Evolutionary conservation across 495 filamentous ascomycete species (phyloP), one percentile per base, ranked within the genome.

Genomic region (Ascobolus immersus): DNA sequence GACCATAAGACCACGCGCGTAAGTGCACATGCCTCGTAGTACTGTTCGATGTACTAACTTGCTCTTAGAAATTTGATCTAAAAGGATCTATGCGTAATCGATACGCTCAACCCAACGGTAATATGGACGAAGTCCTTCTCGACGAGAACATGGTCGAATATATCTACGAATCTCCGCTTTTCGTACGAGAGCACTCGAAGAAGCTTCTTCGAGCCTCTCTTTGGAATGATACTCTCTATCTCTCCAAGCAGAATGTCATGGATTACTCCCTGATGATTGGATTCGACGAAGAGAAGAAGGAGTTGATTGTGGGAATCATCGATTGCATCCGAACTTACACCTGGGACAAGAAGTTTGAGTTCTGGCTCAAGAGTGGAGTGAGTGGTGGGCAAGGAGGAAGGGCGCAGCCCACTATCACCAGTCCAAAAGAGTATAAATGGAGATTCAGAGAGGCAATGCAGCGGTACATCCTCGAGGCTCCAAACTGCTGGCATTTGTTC

Each of bases 71-170:
- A 32, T 99, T 94, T 52, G 86, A 99, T 49, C 67, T 99, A 39
- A 99, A 99, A 48, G 86, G 86, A 5, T 89, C 78, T 3, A 94
- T 99, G 89, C 71, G 86, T 17, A 94, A 99, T 53, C 75, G 86
- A 44, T 86, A 86, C 47, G 86, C 91, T 23, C 71, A 93, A 46
- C 75, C 73, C 30, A 99, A 86, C 4, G 86, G 86, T 32, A 80
- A 94, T 51, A 73, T 77, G 40, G 79, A 93, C 42, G 86, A 99
- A 50, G 86, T 99, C 5, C 66, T 99, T 13, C 67, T 94, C 4
- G 86, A 99, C 45, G 86, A 94, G 48, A 99, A 99, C 56, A 91
- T 99, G 71, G 86, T 99, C 7, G 86, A 99, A 47, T 92, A 89
- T 47, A 94, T 99, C 44, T 94, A 91, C 50, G 86, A 94, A 49